Evolutionary conservation across 2,329 filamentous ascomycete genomes (phyloP).

Genomic region (Penicillium freii): DNA sequence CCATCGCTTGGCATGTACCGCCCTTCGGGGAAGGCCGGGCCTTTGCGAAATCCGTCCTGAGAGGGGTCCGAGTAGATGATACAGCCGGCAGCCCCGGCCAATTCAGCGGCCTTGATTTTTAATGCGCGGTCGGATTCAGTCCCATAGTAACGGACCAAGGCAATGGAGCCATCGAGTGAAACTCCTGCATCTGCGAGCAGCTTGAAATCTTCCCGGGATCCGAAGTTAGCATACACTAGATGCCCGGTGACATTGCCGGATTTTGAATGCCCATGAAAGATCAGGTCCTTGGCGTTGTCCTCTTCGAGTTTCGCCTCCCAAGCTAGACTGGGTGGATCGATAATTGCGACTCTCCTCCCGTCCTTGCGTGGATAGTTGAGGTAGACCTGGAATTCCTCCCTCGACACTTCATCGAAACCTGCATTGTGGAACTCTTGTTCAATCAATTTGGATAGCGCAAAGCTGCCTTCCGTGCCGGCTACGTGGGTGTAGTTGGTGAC

Average conservation of each 20-base stretch:
- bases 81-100: constrained; percentile 81
- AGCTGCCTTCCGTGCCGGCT: constrained; percentile 91
- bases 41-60: constrained; percentile 76
- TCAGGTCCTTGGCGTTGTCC: constrained; percentile 69
- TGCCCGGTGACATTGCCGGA: constrained; percentile 82
- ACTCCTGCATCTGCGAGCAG: constrained; percentile 68
- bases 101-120: constrained; percentile 86
- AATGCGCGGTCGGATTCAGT: constrained; percentile 69
- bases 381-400: constrained; percentile 83
- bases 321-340: constrained; percentile 63
- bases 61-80: constrained; percentile 89
- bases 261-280: constrained; percentile 87
- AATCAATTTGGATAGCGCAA: constrained; percentile 79
- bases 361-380: constrained; percentile 81
- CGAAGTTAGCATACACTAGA: constrained; percentile 89
- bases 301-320: constrained; percentile 89
- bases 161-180: constrained; percentile 74
- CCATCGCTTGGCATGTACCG: constrained; percentile 77
- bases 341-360: constrained; percentile 77
- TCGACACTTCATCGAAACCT: constrained; percentile 69
- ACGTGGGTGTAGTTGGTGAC: constrained; percentile 84
- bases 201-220: constrained; percentile 79
- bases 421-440: constrained; percentile 71
- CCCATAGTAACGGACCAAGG: constrained; percentile 77
- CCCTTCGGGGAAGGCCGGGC: constrained; percentile 71